Percentiles rank a stretch among this genome's conserved stretches.
Conservation (phyloP, 345 rosid species). For the Aegle marmelos region DNA sequence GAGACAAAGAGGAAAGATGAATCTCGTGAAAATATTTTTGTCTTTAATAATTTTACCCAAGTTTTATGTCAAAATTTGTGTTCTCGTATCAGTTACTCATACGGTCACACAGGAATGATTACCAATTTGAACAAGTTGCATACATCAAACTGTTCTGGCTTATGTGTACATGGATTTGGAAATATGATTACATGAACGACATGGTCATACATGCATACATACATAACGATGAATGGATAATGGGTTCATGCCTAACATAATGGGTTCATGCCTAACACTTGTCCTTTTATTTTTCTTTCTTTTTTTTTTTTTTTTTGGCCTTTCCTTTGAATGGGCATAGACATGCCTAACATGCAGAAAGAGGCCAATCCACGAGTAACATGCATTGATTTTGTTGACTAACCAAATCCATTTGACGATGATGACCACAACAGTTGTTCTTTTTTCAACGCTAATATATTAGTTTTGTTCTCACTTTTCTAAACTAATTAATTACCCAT, state of each 20-base stretch:
- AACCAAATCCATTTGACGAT: slow-evolving; percentile 21
- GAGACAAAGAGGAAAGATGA: too few relatives aligned
- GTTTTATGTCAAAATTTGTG: too few relatives aligned
- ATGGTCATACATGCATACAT: not conserved
- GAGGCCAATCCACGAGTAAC: not conserved
- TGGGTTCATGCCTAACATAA: not conserved
- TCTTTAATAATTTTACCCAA: too few relatives aligned
- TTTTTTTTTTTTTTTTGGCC: too few relatives aligned
- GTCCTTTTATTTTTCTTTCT: not conserved
- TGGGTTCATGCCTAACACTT: not conserved
- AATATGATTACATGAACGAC: too few relatives aligned
- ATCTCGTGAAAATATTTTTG: too few relatives aligned
- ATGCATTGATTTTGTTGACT: slow-evolving; percentile 21
- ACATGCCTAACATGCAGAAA: not conserved
- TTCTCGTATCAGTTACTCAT: too few relatives aligned
- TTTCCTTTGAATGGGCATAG: not conserved
- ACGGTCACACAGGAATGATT: too few relatives aligned
- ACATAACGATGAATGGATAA: not conserved
- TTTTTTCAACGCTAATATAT: slow-evolving; percentile 20
- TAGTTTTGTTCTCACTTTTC: not conserved
- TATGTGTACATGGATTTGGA: too few relatives aligned
- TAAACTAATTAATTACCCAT: not conserved
- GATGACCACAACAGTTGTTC: slow-evolving; percentile 8
- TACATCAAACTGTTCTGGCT: too few relatives aligned
- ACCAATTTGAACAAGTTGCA: too few relatives aligned